phyloP scores from a whole-genome alignment of 176 grass and related monocot species.

The Avena sativa region DNA sequence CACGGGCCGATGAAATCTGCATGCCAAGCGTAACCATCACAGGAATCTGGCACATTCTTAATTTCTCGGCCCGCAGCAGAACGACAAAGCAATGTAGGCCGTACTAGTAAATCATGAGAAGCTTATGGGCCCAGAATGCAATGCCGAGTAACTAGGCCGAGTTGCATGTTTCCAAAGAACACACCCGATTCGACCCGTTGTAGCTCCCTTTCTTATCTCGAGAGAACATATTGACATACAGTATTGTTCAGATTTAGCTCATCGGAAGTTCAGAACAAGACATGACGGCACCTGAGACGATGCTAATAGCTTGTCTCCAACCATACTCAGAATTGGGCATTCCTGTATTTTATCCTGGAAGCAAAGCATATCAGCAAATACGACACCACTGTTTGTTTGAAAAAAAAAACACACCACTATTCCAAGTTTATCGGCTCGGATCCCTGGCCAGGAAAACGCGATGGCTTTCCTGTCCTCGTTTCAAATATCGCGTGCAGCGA shows the following conservation, averaged over 20 bases:
- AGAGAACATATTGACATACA: not conserved
- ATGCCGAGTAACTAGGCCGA: no score
- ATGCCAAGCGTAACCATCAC: not conserved
- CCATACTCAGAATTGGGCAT: not conserved
- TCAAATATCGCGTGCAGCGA: not conserved
- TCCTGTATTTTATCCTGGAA: not conserved
- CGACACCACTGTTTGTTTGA: no score
- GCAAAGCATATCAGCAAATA: not conserved
- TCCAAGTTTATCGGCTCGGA: not conserved
- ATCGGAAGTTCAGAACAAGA: not conserved
- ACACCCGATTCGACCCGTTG: not conserved
- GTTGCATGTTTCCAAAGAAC: not conserved
- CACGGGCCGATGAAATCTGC: not conserved
- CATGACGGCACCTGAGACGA: not conserved
- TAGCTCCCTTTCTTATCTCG: not conserved
- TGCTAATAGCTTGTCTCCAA: not conserved
- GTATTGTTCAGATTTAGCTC: no score
- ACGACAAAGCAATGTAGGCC: not conserved
- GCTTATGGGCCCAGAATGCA: no score
- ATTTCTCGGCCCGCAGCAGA: not conserved
- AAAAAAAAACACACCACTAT: no score
- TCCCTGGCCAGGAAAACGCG: not conserved
- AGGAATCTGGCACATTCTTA: not conserved
- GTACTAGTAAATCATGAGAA: not conserved
- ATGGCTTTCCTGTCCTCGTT: slow-evolving; percentile 1